Conservation (phyloP, 768 basidiomycete genomes). For the Hydnomerulius pinastri region DNA sequence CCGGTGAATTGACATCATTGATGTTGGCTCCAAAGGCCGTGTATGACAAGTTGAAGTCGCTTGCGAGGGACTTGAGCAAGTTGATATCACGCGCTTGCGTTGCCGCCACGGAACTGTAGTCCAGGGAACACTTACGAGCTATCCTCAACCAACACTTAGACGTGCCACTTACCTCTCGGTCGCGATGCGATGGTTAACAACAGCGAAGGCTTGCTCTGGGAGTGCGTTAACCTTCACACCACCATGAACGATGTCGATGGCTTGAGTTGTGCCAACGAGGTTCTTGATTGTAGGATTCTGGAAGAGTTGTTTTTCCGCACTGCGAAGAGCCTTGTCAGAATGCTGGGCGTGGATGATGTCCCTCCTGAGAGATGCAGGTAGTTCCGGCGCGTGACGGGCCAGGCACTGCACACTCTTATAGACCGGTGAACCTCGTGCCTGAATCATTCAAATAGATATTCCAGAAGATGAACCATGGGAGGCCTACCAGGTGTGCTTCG, state of each 20-base stretch:
- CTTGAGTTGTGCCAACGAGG: conserved; percentile 72
- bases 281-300: conserved; percentile 43
- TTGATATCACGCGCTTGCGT: conserved; percentile 45
- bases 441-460: neutral
- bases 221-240: conserved; percentile 79
- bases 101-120: conserved; percentile 40
- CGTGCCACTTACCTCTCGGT: conserved; percentile 53
- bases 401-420: conserved; percentile 69
- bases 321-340: conserved; percentile 52
- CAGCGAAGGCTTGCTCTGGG: conserved; percentile 68
- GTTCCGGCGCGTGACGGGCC: conserved; percentile 57
- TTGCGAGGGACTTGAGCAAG: conserved; percentile 47
- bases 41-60: conserved; percentile 58
- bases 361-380: conserved; percentile 50
- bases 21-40: conserved; percentile 53
- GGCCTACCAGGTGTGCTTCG: conserved; percentile 47
- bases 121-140: neutral
- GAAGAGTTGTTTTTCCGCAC: conserved; percentile 50
- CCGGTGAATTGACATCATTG: conserved; percentile 33
- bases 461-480: neutral
- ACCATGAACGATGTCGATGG: conserved; percentile 68
- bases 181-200: conserved; percentile 74
- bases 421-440: conserved; percentile 58
- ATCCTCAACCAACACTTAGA: neutral
- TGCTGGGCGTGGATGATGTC: conserved; percentile 47